phyloP scores from a whole-genome alignment of 495 filamentous ascomycete species.

The Hamigera avellanea region DNA sequence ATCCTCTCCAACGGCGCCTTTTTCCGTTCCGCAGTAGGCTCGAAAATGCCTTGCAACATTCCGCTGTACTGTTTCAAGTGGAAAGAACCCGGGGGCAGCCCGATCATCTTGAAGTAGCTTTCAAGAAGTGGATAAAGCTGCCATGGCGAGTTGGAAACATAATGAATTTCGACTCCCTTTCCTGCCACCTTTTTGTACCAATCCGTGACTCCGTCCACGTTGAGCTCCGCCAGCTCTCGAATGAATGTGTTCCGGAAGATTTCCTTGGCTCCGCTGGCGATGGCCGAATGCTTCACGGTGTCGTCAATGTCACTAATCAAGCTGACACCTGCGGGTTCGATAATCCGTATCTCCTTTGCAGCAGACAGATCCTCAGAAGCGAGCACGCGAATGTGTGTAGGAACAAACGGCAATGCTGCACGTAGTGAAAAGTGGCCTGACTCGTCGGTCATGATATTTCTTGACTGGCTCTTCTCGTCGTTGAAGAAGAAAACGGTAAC shows the following conservation, averaged over 20 bases:
- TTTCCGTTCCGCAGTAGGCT: constrained; percentile 92
- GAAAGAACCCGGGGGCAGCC: constrained; percentile 75
- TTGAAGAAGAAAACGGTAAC: constrained; percentile 94
- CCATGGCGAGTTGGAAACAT: constrained; percentile 93
- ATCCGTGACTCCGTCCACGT: constrained; percentile 71
- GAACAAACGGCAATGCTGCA: constrained; percentile 74
- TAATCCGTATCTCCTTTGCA: constrained; percentile 60
- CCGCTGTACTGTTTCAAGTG: constrained; percentile 93
- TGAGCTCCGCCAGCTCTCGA: constrained; percentile 68
- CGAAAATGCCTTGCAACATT: constrained; percentile 95
- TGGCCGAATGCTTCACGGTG: constrained; percentile 92
- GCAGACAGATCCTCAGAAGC: constrained; percentile 78
- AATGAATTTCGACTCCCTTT: constrained; percentile 76
- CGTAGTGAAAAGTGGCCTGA: constrained; percentile 75
- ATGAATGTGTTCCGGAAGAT: constrained; percentile 95
- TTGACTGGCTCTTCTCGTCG: constrained; percentile 60
- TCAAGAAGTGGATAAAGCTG: constrained; percentile 85
- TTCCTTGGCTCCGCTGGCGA: constrained; percentile 73
- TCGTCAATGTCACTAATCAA: constrained; percentile 97
- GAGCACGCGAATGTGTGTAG: constrained; percentile 76
- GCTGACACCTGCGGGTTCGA: constrained; percentile 73
- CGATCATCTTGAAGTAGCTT: constrained; percentile 67
- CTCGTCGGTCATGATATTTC: constrained; percentile 69
- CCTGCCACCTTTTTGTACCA: constrained; percentile 74
- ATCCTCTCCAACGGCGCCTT: constrained; percentile 77